Evolutionary conservation across 1,139 yeast genomes (phyloP).

Genomic region (Lodderomyces oxycetoniae): DNA sequence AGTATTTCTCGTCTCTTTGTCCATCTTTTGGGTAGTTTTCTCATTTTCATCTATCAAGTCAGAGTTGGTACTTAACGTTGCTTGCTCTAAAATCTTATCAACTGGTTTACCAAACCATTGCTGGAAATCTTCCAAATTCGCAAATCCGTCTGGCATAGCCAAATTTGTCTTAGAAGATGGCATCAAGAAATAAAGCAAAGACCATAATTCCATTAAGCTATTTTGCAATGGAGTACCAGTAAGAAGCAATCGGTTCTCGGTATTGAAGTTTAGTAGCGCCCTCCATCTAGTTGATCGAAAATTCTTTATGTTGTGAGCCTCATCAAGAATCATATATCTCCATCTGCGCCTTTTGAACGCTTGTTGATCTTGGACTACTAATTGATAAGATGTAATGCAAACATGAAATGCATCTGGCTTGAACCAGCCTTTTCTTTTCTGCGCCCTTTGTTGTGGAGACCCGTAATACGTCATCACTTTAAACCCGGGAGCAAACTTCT

Average conservation of each 20-base stretch:
- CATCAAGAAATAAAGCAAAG: conserved; percentile 88
- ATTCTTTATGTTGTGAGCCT: conserved; percentile 96
- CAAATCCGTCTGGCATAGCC: conserved; percentile 92
- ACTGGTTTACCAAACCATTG: conserved; percentile 99
- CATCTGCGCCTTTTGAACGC: conserved; percentile 88
- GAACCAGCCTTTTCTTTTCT: conserved; percentile 96
- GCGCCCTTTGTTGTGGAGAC: conserved; percentile 95
- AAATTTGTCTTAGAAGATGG: conserved; percentile 73
- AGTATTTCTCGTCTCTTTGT: conserved; percentile 74
- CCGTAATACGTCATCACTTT: conserved; percentile 95
- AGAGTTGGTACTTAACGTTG: conserved; percentile 53
- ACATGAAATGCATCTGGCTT: conserved; percentile 95
- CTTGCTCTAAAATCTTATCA: conserved; percentile 75
- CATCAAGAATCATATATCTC: conserved; percentile 96
- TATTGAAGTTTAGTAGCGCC: conserved; percentile 87
- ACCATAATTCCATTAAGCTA: conserved; percentile 91
- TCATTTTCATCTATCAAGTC: conserved; percentile 44
- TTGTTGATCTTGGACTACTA: conserved; percentile 94
- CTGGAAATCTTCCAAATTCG: conserved; percentile 91
- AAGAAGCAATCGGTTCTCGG: conserved; percentile 77
- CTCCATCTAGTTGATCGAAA: conserved; percentile 97
- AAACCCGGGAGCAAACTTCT: conserved; percentile 96
- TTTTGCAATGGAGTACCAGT: conserved; percentile 97
- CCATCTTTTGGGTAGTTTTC: conserved; percentile 35
- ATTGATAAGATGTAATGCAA: conserved; percentile 93